A percentile compares a stretch with the other conserved stretches of the same genome.
phyloP scores from a whole-genome alignment of 2,329 filamentous ascomycete genomes.

The Chalaropsis ovoidea region DNA sequence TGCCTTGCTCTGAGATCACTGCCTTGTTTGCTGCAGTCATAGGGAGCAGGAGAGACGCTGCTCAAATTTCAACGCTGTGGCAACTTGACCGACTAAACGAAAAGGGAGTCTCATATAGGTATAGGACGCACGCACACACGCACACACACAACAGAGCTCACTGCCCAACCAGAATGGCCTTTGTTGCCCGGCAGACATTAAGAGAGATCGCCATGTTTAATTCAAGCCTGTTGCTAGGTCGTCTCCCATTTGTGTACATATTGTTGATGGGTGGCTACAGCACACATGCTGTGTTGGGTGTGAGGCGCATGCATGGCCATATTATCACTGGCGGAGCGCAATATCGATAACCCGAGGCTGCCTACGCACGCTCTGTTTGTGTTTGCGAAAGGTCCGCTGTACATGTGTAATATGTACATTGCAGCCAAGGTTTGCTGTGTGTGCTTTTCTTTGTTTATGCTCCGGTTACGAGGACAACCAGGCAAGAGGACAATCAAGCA shows the following conservation, averaged over 20 bases:
- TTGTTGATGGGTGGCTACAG: background rate
- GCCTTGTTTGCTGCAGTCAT: slow-evolving; percentile 1
- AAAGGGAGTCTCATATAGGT: slow-evolving; percentile 4
- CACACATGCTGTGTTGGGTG: background rate
- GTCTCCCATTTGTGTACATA: too few relatives aligned
- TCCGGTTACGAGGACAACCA: slow-evolving; percentile 11
- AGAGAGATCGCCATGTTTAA: slow-evolving; percentile 8
- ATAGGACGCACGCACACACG: background rate
- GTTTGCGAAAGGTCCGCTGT: background rate
- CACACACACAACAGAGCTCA: background rate
- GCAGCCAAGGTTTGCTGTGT: background rate
- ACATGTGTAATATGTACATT: background rate
- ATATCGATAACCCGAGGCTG: slow-evolving; percentile 1
- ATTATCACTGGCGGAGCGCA: slow-evolving; percentile 1
- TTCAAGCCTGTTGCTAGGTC: background rate
- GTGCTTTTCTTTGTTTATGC: background rate
- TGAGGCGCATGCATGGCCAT: slow-evolving; percentile 10
- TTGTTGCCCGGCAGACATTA: slow-evolving; percentile 4
- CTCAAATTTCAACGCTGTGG: background rate
- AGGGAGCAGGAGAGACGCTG: background rate
- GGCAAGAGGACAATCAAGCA: background rate
- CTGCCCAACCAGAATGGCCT: background rate
- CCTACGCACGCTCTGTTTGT: background rate
- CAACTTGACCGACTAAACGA: slow-evolving; percentile 2
- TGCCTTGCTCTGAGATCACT: background rate